Percentiles rank a stretch among this genome's conserved stretches.
phyloP scores from a whole-genome alignment of 345 rosid genomes.

The Salix suchowensis region DNA sequence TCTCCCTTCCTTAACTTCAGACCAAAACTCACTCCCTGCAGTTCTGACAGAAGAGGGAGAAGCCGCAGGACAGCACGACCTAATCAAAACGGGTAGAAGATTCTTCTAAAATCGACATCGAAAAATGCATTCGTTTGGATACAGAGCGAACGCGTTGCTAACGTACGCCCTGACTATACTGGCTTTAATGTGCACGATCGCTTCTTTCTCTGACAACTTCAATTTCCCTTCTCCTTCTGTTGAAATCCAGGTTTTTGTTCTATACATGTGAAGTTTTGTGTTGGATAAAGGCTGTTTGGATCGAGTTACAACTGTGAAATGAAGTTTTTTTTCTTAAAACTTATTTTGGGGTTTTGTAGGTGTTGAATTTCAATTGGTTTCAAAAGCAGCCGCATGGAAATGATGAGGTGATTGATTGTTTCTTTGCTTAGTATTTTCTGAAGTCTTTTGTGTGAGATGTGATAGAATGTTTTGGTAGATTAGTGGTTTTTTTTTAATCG shows the following conservation, averaged over 20 bases:
- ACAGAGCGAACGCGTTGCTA: constrained; percentile 83
- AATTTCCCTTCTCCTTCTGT: constrained; percentile 71
- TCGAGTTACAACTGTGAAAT: constrained; percentile 13
- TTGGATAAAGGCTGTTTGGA: not conserved
- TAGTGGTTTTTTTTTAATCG: not conserved
- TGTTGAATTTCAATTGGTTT: constrained; percentile 79
- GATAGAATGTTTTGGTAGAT: no score
- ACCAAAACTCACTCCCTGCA: no score
- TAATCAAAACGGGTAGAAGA: no score
- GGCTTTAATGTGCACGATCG: constrained; percentile 76
- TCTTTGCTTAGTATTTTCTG: not conserved
- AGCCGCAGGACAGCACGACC: no score
- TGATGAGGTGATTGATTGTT: constrained; percentile 60
- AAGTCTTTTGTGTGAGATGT: not conserved
- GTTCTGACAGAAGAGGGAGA: no score
- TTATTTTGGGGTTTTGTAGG: constrained; percentile 34
- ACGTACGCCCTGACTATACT: constrained; percentile 77
- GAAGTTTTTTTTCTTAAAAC: not conserved
- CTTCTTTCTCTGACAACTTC: constrained; percentile 81
- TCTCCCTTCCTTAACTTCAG: no score
- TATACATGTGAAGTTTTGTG: not conserved
- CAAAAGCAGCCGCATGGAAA: constrained; percentile 84
- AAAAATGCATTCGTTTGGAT: constrained; percentile 81
- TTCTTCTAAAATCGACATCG: not conserved
- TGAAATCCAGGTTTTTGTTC: constrained; percentile 64